A percentile compares a stretch with the other conserved stretches of the same genome.
phyloP scores from a whole-genome alignment of 2,329 filamentous ascomycete species.

The Alternaria rosae region DNA sequence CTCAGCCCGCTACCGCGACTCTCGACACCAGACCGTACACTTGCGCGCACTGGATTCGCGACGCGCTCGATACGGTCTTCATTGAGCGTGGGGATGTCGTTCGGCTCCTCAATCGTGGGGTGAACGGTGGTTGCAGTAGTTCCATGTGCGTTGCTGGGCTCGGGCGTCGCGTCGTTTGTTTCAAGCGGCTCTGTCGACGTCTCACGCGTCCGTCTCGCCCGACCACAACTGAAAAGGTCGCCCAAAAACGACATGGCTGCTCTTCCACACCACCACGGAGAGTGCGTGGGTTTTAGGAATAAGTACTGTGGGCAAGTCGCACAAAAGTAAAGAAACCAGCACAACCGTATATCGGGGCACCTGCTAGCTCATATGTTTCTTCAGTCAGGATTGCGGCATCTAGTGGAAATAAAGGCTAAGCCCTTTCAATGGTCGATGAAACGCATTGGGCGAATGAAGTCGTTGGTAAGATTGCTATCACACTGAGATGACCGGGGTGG shows the following conservation, averaged over 20 bases:
- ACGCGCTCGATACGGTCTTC: not conserved
- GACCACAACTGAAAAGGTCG: constrained; percentile 16
- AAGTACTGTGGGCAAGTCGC: constrained; percentile 5
- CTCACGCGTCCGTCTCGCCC: constrained; percentile 14
- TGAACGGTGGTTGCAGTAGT: constrained; percentile 3
- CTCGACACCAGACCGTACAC: not conserved
- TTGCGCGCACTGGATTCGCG: not conserved
- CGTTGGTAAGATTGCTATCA: constrained; percentile 7
- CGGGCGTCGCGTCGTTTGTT: constrained; percentile 8
- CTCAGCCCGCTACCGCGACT: not conserved
- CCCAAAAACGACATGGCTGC: constrained; percentile 18
- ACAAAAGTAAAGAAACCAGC: constrained; percentile 8
- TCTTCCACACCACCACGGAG: constrained; percentile 9
- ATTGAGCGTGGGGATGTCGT: not conserved
- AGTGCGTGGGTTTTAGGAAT: constrained; percentile 4
- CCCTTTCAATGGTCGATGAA: constrained; percentile 8
- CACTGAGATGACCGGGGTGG: not conserved
- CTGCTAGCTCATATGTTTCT: constrained; percentile 10
- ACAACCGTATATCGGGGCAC: not conserved
- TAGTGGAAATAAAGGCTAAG: constrained; percentile 1
- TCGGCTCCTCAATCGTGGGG: not conserved
- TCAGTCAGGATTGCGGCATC: constrained; percentile 1
- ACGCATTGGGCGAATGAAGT: constrained; percentile 11
- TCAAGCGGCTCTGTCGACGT: not conserved
- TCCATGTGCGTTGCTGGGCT: constrained; percentile 1